phyloP scores from a whole-genome alignment of 345 rosid genomes.

The Psidium guajava region DNA sequence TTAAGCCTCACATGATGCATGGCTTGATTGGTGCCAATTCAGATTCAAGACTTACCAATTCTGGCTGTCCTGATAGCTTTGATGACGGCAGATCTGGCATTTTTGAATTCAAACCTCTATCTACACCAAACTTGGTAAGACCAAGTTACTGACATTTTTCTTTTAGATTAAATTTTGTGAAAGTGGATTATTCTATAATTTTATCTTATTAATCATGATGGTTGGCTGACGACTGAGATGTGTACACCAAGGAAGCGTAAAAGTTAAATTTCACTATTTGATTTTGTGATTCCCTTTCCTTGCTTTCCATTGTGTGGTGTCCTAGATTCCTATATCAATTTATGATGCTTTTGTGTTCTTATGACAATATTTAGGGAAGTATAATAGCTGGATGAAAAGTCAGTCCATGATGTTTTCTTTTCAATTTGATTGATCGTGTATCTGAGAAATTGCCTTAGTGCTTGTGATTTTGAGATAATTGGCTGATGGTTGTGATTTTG shows the following conservation, averaged over 20 bases:
- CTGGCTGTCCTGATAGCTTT: conserved; percentile 19
- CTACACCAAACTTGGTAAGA: conserved; percentile 64
- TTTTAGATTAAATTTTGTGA: neutral
- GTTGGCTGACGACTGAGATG: neutral
- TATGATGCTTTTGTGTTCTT: neutral
- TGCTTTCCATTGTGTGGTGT: neutral
- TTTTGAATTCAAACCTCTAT: conserved; percentile 75
- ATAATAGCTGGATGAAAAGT: neutral
- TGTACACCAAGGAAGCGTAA: neutral
- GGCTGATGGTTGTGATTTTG: conserved; percentile 10
- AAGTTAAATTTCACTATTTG: neutral
- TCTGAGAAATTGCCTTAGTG: neutral
- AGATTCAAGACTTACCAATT: conserved; percentile 23
- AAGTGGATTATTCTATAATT: neutral
- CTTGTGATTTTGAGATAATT: neutral
- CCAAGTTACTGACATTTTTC: neutral
- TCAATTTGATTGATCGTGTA: neutral
- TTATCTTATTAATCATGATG: neutral
- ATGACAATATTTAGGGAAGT: neutral
- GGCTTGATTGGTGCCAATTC: conserved; percentile 20
- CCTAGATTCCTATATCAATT: neutral
- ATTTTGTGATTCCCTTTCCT: neutral
- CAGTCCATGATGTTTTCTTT: neutral
- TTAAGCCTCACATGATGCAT: conserved; percentile 43
- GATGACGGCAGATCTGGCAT: conserved; percentile 37